These are phyloP conservation scores for Mrakia gelida DNA, from an alignment of 768 basidiomycete genomes.

Conservation along the genomic window DNA sequence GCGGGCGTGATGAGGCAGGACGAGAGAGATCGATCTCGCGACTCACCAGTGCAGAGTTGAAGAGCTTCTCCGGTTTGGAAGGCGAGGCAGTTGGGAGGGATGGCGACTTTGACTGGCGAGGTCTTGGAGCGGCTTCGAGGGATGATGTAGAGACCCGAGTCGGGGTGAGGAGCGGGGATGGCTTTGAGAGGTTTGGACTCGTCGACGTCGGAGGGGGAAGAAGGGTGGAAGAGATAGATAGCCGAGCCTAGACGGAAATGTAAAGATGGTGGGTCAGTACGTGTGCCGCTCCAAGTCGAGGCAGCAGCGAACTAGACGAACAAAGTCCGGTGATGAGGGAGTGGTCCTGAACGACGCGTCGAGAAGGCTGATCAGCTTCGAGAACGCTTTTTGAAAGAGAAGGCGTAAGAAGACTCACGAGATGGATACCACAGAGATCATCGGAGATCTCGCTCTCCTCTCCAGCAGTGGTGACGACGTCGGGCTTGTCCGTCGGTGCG, in stretches of 20 bases:
- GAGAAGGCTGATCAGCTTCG: neutral
- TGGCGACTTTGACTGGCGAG: slow-evolving; percentile 71
- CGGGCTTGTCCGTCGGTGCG: slow-evolving; percentile 55
- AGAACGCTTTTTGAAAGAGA: neutral
- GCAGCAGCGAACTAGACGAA: slow-evolving; percentile 51
- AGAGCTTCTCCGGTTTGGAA: slow-evolving; percentile 98
- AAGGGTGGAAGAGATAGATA: slow-evolving; percentile 65
- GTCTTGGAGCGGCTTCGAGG: slow-evolving; percentile 60
- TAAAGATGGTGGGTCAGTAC: too few species aligned
- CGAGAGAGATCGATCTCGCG: neutral
- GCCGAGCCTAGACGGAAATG: slow-evolving; percentile 48
- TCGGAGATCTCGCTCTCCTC: slow-evolving; percentile 50
- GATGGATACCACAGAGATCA: slow-evolving; percentile 91
- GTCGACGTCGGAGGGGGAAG: slow-evolving; percentile 35
- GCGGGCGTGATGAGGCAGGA: too few species aligned
- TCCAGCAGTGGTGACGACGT: slow-evolving; percentile 36
- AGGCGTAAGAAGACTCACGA: slow-evolving; percentile 39
- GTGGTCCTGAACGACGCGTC: slow-evolving; percentile 56
- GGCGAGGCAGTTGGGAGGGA: slow-evolving; percentile 74
- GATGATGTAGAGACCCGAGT: slow-evolving; percentile 85
- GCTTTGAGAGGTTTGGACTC: slow-evolving; percentile 46
- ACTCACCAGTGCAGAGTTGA: slow-evolving; percentile 65
- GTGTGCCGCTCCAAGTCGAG: too few species aligned
- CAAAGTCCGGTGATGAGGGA: slow-evolving; percentile 79
- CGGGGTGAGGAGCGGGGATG: slow-evolving; percentile 64